Base-by-base conservation (phyloP, 352 stramenopile genomes). In the Phytophthora sp. region DNA sequence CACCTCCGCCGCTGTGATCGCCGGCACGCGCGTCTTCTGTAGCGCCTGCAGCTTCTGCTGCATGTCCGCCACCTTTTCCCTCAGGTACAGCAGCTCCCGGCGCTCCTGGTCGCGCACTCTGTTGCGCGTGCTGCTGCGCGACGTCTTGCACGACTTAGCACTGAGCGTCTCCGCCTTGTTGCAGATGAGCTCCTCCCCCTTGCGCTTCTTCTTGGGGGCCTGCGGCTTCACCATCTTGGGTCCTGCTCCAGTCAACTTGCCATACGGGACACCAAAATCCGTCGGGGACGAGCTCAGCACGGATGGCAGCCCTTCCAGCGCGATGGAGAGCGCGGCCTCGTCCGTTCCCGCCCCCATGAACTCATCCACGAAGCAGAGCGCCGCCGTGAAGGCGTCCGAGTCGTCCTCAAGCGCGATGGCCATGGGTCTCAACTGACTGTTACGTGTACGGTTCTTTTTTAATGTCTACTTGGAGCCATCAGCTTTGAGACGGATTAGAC, bases 61-160 rank as follows among this genome's bases (percentile, higher is more conserved):
- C 64, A 86, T 79, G 57, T 83, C 72, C 15, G 59, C 26, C 29
- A 81, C 77, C 44, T 81, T 80, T 26, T 74, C 69, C 26, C 70
- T 56, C 53, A 86, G 42, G 23, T 83, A 83, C 21, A 81, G 30
- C 12, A 86, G 69, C 54, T 86, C 77, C 12, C 76, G 58, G 11
- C 66, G 69, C 11, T 78, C 68, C 35, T 76, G 69, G 39, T 86
- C 77, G 7, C 74, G 74, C 27, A 77, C 74, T 4, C 67, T 52
- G 56, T 75, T 75, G 38, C 79, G 66, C 7, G 74, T 75, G n/a
- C 73, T 79, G 45, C 56, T 76, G 21, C 70, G 69, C 35, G 71
- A 71, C 26, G 66, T 63, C 27, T 75, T 71, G 56, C 59, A 52
- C 3, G 50, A 27, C 46, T 82, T 84, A n/a, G 41, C 18, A 2